These are phyloP conservation scores for Vaucheria bursata DNA, from an alignment of 352 stramenopile species.

Conservation along the genomic window DNA sequence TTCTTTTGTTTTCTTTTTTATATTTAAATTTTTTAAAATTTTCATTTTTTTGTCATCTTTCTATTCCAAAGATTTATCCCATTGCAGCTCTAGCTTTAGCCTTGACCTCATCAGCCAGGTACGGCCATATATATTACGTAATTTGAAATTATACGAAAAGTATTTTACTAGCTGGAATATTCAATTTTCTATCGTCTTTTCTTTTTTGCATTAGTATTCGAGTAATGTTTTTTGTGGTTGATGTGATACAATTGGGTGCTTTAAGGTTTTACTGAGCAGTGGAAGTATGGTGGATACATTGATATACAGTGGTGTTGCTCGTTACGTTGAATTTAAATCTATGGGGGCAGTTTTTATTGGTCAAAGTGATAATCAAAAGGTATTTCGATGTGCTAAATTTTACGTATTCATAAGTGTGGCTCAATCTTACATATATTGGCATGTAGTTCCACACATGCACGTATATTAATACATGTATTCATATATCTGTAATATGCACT, in stretches of 20 bases:
- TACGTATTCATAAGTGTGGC: too few relatives aligned
- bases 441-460: too few relatives aligned
- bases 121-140: too few relatives aligned
- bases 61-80: too few relatives aligned
- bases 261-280: conserved; percentile 66
- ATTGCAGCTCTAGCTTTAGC: not conserved
- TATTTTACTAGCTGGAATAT: not conserved
- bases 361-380: not conserved
- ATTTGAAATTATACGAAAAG: not conserved
- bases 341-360: conserved; percentile 69
- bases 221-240: not conserved
- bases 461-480: too few relatives aligned
- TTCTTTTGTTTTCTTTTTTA: too few relatives aligned
- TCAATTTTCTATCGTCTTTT: too few relatives aligned
- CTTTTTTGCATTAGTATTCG: not conserved
- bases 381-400: not conserved
- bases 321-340: conserved; percentile 74
- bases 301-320: conserved; percentile 67
- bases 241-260: conserved; percentile 24
- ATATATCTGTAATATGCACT: too few relatives aligned
- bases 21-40: too few relatives aligned
- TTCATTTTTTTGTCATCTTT: too few relatives aligned
- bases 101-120: not conserved
- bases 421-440: too few relatives aligned
- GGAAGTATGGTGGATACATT: conserved; percentile 67